Conservation (phyloP, 139 green algal genomes). For the Desmodesmus armatus region DNA sequence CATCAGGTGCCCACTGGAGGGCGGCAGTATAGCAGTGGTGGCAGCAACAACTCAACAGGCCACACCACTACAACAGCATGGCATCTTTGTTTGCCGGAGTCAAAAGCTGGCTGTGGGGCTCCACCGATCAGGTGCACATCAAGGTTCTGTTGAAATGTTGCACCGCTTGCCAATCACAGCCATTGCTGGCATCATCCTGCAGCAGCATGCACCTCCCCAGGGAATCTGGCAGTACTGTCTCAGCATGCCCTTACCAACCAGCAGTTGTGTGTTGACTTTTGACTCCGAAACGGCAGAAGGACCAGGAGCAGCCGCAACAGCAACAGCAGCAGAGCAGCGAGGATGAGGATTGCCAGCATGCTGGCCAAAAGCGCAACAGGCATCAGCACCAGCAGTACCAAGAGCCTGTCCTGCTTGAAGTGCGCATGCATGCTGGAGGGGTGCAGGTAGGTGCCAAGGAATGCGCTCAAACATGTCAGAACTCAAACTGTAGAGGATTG, state of each 20-base stretch:
- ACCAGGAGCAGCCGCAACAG: neutral
- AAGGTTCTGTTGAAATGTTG: neutral
- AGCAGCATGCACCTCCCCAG: too few species aligned
- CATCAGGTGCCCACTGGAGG: too few species aligned
- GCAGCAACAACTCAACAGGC: neutral
- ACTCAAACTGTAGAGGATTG: too few species aligned
- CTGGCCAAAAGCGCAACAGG: slow-evolving; percentile 11
- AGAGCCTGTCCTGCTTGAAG: slow-evolving; percentile 14
- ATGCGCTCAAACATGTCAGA: neutral
- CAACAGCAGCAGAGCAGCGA: neutral
- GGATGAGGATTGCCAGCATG: neutral
- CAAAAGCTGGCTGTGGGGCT: slow-evolving; percentile 6
- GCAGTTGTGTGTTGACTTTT: too few species aligned
- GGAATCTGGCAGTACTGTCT: too few species aligned
- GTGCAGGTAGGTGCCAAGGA: neutral
- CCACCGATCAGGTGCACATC: neutral
- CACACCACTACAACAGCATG: neutral
- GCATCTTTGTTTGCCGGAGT: slow-evolving; percentile 27
- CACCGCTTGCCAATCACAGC: neutral
- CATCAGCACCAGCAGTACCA: neutral
- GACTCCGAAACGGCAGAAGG: too few species aligned
- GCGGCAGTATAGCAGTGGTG: neutral
- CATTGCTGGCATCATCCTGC: neutral
- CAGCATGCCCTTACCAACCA: too few species aligned
- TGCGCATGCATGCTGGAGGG: neutral